Conservation (phyloP, 2,329 filamentous ascomycete genomes). For the Colletotrichum tanaceti region DNA sequence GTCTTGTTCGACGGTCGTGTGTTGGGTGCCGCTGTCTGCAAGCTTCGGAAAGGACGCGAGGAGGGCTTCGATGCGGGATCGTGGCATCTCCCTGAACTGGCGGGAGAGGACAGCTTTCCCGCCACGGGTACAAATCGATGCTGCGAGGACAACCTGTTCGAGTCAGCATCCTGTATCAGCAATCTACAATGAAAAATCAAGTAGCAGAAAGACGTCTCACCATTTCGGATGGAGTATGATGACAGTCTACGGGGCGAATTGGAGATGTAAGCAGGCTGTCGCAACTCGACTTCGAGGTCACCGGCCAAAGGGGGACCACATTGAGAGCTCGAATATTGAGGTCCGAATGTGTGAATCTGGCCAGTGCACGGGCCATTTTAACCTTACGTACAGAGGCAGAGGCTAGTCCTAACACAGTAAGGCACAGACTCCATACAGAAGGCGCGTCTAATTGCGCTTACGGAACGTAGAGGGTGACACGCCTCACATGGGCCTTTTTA, state of each 20-base stretch:
- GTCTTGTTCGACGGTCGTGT: constrained; percentile 98
- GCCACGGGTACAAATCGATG: constrained; percentile 97
- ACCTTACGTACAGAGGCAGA: constrained; percentile 28
- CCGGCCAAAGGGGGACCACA: constrained; percentile 32
- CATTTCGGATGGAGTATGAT: constrained; percentile 34
- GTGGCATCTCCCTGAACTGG: constrained; percentile 97
- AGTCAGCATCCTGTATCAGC: constrained; percentile 27
- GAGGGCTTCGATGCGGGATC: constrained; percentile 94
- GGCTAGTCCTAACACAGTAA: constrained; percentile 22
- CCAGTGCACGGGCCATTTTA: constrained; percentile 41
- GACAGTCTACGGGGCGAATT: constrained; percentile 33
- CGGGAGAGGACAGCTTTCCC: constrained; percentile 98
- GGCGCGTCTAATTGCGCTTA: constrained; percentile 30
- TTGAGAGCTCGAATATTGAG: constrained; percentile 41
- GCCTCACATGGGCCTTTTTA: constrained; percentile 15
- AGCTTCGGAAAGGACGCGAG: constrained; percentile 98
- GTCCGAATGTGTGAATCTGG: constrained; percentile 43
- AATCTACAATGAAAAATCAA: background rate
- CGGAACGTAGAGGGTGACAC: constrained; percentile 33
- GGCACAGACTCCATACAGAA: constrained; percentile 10
- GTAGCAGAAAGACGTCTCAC: constrained; percentile 17
- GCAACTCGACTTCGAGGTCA: constrained; percentile 37
- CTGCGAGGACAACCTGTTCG: constrained; percentile 93
- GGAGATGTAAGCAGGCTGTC: constrained; percentile 34
- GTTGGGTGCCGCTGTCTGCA: constrained; percentile 93